Evolutionary conservation across 2,329 filamentous ascomycete genomes (phyloP).

Genomic region (Microascus cirrosus): DNA sequence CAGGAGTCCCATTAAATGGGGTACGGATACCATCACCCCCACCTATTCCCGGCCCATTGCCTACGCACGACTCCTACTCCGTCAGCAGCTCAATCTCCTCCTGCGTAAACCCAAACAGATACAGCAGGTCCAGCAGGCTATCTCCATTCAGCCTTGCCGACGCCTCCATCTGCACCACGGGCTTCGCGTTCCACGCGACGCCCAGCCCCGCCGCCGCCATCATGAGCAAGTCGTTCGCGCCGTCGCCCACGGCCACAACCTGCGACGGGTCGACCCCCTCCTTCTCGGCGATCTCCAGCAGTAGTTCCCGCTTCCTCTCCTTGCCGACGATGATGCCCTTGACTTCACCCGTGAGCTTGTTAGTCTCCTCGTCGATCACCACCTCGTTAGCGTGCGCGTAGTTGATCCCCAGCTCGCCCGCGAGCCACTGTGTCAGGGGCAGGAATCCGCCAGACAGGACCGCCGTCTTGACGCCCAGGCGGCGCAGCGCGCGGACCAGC

Average conservation of each 20-base stretch:
- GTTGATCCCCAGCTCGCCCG: conserved; percentile 68
- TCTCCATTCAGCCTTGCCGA: conserved; percentile 60
- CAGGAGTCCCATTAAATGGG: background rate
- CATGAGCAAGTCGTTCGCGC: conserved; percentile 76
- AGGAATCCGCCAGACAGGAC: conserved; percentile 90
- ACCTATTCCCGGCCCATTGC: background rate
- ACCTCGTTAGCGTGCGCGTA: conserved; percentile 85
- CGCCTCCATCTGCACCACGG: conserved; percentile 68
- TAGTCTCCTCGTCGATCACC: conserved; percentile 42
- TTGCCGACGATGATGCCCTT: conserved; percentile 64
- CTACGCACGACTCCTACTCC: conserved; percentile 10
- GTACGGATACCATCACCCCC: background rate
- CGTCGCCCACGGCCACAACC: conserved; percentile 67
- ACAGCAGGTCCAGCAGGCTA: conserved; percentile 60
- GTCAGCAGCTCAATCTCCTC: conserved; percentile 47
- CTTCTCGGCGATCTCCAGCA: conserved; percentile 58
- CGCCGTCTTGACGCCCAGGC: conserved; percentile 74
- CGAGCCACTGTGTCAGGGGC: conserved; percentile 80
- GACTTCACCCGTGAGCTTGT: conserved; percentile 60
- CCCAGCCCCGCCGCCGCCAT: conserved; percentile 64
- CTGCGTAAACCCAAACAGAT: conserved; percentile 60
- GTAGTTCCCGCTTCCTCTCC: conserved; percentile 61
- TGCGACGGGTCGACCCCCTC: conserved; percentile 56
- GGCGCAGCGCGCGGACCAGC: conserved; percentile 63
- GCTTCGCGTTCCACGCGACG: conserved; percentile 78